Percentiles rank a stretch among this genome's conserved stretches.
Conservation (phyloP, 2,329 filamentous ascomycete species). For the Talaromyces piceae region DNA sequence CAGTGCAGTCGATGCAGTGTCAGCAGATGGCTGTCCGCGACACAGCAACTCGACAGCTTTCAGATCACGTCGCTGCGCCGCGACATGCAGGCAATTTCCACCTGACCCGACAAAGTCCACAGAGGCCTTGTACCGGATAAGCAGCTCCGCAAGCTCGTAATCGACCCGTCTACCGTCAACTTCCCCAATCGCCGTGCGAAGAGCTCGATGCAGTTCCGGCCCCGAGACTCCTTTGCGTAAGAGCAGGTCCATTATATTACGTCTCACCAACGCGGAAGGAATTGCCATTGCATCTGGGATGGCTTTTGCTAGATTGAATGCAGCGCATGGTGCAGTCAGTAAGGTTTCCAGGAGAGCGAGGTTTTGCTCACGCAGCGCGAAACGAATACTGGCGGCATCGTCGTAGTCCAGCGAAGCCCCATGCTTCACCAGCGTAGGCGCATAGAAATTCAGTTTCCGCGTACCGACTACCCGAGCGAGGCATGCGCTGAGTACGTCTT, state of each 20-base stretch:
- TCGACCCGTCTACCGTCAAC: neutral
- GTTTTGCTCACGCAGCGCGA: neutral
- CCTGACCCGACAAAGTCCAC: neutral
- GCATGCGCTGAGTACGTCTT: neutral
- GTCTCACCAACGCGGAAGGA: neutral
- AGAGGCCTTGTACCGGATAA: constrained; percentile 3
- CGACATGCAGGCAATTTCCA: constrained; percentile 1
- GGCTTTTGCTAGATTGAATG: neutral
- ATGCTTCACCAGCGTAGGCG: neutral
- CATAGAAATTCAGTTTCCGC: neutral
- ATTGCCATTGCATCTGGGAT: constrained; percentile 6
- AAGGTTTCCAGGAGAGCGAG: neutral
- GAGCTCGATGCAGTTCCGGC: neutral
- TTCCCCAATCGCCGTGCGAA: neutral
- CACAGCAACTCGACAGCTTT: neutral
- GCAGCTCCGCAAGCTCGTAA: neutral
- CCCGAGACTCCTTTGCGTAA: constrained; percentile 3
- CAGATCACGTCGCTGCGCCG: neutral
- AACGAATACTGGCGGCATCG: neutral
- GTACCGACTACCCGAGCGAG: neutral
- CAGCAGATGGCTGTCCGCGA: neutral
- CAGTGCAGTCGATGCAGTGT: neutral
- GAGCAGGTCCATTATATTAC: neutral
- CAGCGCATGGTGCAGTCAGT: neutral
- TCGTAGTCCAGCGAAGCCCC: constrained; percentile 2